Evolutionary conservation across 768 basidiomycete species (phyloP), one percentile per base, ranked within the genome.

Genomic region (Psilocybe sp.): DNA sequence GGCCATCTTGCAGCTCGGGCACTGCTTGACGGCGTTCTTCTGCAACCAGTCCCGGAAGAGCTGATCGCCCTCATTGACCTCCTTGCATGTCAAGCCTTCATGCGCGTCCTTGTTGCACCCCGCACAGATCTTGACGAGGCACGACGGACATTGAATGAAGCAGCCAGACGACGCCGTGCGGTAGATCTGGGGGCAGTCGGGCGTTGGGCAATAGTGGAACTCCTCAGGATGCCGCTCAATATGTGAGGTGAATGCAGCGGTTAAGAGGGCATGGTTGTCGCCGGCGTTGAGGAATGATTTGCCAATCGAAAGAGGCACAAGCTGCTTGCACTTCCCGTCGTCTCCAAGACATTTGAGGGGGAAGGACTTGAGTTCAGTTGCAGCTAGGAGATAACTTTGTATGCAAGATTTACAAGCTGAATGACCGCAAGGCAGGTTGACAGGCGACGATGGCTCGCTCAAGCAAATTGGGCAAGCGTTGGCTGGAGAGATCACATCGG

Each of bases 131-230:
- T 81, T 76, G 5, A 75, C 59, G 14, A 87, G 74, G 59, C 89
- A 91, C 2, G 82, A 80, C 1, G 86, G 87, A 46, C 89, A 91
- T 47, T 84, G 84, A 33, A 89, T 63, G 8, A 78, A 69, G 5
- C 76, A 71, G 16, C 78, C 78, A 10, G 63, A 64, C 1, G 76
- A 68, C 0, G 75, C 77, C 2, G 74, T 60, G 20, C 87, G 81
- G 61, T 92, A 92, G 5, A 90, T 74, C 57, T 89, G 85, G 0
- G 72, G 70, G 57, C 90, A 92, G 61, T 92, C 87, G 0, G 90
- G 84, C 0, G 88, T 84, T 0, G 90, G 89, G 65, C 90, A 92
- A 56, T 81, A 84, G 51, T 80, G 75, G 56, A 86, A 85, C 50
- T 89, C 84, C 7, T 74, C 66, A 0, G 85, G 73, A 34, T 77